Evolutionary conservation across 768 basidiomycete genomes (phyloP).

Genomic region (Termitomyces titanicus): DNA sequence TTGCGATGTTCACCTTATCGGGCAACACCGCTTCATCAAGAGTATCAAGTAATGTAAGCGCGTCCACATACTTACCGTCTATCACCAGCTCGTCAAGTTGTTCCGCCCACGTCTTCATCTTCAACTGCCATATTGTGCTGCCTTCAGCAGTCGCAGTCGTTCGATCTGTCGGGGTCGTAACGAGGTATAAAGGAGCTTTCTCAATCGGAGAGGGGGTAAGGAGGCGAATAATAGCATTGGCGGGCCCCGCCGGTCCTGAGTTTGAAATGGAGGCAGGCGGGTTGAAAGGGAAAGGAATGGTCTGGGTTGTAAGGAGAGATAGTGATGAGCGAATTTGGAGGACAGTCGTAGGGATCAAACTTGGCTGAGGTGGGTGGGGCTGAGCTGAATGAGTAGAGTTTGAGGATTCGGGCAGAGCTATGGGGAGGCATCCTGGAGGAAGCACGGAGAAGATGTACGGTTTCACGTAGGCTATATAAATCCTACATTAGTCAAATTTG

Average conservation of each 20-base stretch:
- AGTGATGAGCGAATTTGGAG: conserved; percentile 72
- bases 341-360: conserved; percentile 52
- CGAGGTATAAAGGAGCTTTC: conserved; percentile 55
- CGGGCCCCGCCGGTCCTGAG: conserved; percentile 20
- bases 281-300: conserved; percentile 59
- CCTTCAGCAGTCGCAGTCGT: conserved; percentile 63
- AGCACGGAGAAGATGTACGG: conserved; percentile 79
- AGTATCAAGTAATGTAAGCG: conserved; percentile 71
- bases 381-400: conserved; percentile 20
- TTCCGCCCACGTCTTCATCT: conserved; percentile 69
- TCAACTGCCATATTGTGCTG: conserved; percentile 72
- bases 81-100: conserved; percentile 84
- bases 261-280: conserved; percentile 24
- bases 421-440: conserved; percentile 58
- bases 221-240: conserved; percentile 57
- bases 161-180: conserved; percentile 76
- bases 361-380: conserved; percentile 28
- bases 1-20: conserved; percentile 52
- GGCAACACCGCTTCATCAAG: conserved; percentile 55
- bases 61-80: conserved; percentile 68
- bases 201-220: conserved; percentile 51
- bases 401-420: conserved; percentile 18
- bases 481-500: not conserved
- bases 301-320: conserved; percentile 58
- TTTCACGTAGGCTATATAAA: conserved; percentile 55